Evolutionary conservation across 345 rosid species (phyloP), one percentile per base, ranked within the genome.

Genomic region (rapeseed (Brassica napus)): DNA sequence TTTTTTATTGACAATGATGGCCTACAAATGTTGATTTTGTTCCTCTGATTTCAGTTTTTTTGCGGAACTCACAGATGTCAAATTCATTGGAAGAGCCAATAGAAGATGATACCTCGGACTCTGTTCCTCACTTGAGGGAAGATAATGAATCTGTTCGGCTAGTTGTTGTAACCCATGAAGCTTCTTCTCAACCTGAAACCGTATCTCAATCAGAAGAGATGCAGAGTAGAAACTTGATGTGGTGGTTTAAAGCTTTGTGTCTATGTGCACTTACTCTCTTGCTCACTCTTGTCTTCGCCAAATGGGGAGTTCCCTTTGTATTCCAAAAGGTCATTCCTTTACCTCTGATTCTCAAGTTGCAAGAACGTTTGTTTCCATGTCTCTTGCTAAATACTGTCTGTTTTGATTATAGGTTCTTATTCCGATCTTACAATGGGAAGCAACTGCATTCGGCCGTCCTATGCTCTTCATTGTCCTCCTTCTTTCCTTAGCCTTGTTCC

Each of bases 241-340:
- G 94, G 95, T 94, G 98, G 97, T 64, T 81, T 79, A 92, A 89
- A 82, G 84, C 79, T 69, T 68, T 90, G 1, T 16, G 79, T 1
- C 72, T 83, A 30, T 83, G 62, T 72, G 34, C 78, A 55, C 11
- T 88, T 57, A 2, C 71, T 8, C 58, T 84, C 61, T 26, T 86
- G 34, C 37, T 81, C 39, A 24, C 74, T 24, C 86, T 93, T 65
- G 2, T 86, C 72, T 85, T 89, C 42, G 65, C 90, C 24, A 89
- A 91, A 81, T 94, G 98, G 98, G 98, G 91, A 39, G 79, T 87
- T 60, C 96, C 97, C 0, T 91, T 95, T 84, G 83, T 93, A 39
- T 89, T 88, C 12, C 68, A 85, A 84, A 90, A 91, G 93, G 96
- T 94, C 61, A 14, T 3, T 44, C 37, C 15, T 31, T 67, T 30